These are phyloP conservation scores for Blastocrithidia nonstop DNA, from an alignment of 208 protist species.

Conservation along the genomic window DNA sequence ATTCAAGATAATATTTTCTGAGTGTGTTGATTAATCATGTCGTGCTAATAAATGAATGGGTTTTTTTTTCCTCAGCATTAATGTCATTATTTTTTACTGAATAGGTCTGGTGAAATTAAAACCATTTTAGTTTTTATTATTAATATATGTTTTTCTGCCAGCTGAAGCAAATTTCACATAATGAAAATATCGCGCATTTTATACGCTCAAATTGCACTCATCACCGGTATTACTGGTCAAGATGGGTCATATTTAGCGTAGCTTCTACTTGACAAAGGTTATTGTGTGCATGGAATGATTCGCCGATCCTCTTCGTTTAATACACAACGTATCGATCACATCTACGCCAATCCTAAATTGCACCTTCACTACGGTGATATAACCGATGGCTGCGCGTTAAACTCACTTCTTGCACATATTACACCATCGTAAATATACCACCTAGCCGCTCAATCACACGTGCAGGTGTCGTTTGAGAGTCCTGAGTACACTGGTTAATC, in stretches of 20 bases:
- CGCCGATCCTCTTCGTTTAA: conserved; percentile 85
- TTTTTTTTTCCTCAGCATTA: too few relatives aligned
- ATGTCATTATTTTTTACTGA: too few relatives aligned
- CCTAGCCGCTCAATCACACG: conserved; percentile 86
- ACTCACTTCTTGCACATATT: conserved; percentile 51
- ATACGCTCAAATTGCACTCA: conserved; percentile 63
- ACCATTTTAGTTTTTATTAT: not conserved
- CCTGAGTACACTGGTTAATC: conserved; percentile 90
- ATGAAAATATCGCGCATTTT: not conserved
- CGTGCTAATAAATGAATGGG: too few relatives aligned
- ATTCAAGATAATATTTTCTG: too few relatives aligned
- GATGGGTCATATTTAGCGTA: conserved; percentile 61
- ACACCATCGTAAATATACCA: conserved; percentile 86
- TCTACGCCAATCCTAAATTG: conserved; percentile 45
- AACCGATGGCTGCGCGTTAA: conserved; percentile 74
- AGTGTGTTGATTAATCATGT: too few relatives aligned
- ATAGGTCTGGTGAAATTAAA: too few relatives aligned
- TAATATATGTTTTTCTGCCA: not conserved
- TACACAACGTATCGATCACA: conserved; percentile 81
- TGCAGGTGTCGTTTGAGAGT: conserved; percentile 93
- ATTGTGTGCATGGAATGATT: conserved; percentile 89
- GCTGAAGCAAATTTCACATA: not conserved
- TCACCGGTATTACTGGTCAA: conserved; percentile 89
- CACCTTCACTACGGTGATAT: conserved; percentile 89
- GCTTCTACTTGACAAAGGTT: conserved; percentile 61